Evolutionary conservation across 78 protist genomes (phyloP).

Genomic region (Dictyostelium intermedium): DNA sequence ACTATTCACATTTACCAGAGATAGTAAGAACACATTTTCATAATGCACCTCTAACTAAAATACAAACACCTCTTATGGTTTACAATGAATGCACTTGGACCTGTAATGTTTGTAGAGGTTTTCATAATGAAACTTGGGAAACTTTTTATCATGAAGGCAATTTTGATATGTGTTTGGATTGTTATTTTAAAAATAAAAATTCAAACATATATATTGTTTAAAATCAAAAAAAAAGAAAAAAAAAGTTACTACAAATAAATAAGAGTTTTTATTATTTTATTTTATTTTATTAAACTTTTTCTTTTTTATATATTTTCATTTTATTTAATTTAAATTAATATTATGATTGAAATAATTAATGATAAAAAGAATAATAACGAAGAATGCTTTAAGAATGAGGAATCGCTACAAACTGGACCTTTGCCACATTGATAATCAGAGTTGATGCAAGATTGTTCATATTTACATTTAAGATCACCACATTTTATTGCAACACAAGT

Average conservation of each 20-base stretch:
- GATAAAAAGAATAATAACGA: background rate
- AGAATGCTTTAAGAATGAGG: background rate
- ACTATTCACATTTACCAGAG: background rate
- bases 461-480: constrained; percentile 12
- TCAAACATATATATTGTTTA: too few relatives aligned
- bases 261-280: too few relatives aligned
- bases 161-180: background rate
- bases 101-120: background rate
- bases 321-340: background rate
- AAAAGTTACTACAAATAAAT: too few relatives aligned
- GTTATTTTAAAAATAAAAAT: background rate
- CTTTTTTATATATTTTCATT: too few relatives aligned
- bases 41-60: background rate
- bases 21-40: background rate
- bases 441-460: background rate
- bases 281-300: too few relatives aligned
- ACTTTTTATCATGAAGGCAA: background rate
- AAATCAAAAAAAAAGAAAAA: background rate
- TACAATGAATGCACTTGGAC: background rate
- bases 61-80: background rate
- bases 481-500: background rate
- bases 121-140: background rate
- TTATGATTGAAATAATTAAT: background rate
- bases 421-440: background rate
- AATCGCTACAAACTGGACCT: constrained; percentile 2